Evolutionary conservation across 2,329 filamentous ascomycete species (phyloP).

Genomic region (Fonsecaea multimorphosa): DNA sequence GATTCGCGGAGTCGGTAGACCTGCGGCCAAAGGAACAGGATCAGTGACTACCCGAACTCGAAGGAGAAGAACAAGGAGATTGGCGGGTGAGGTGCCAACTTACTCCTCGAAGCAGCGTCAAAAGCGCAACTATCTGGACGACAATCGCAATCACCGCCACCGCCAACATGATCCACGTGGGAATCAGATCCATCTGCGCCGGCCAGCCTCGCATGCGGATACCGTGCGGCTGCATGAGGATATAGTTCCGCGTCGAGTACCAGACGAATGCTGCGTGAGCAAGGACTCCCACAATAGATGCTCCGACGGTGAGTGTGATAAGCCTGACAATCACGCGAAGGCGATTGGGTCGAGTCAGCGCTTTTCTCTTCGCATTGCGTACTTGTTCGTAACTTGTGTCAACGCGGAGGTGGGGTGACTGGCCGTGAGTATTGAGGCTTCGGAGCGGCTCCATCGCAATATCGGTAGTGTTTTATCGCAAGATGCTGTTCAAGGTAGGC

Average conservation of each 20-base stretch:
- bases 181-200: slow-evolving; percentile 12
- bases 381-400: not conserved
- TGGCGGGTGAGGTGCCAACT: not conserved
- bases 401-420: not conserved
- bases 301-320: slow-evolving; percentile 8
- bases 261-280: slow-evolving; percentile 13
- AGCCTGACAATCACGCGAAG: slow-evolving; percentile 16
- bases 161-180: slow-evolving; percentile 23
- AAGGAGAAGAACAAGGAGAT: not conserved
- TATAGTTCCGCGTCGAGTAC: slow-evolving; percentile 18
- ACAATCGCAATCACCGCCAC: slow-evolving; percentile 12
- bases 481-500: too few species aligned
- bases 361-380: not conserved
- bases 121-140: slow-evolving; percentile 9
- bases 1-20: slow-evolving; percentile 19
- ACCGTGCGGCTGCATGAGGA: slow-evolving; percentile 12
- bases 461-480: too few species aligned
- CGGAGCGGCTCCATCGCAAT: not conserved
- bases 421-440: not conserved
- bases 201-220: slow-evolving; percentile 20
- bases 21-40: not conserved
- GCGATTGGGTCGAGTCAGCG: slow-evolving; percentile 3
- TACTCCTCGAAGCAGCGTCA: slow-evolving; percentile 10
- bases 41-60: not conserved
- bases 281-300: slow-evolving; percentile 19